A percentile compares a stretch with the other conserved stretches of the same genome.
phyloP scores from a whole-genome alignment of 257 asterid species.

The Gentiana dahurica region DNA sequence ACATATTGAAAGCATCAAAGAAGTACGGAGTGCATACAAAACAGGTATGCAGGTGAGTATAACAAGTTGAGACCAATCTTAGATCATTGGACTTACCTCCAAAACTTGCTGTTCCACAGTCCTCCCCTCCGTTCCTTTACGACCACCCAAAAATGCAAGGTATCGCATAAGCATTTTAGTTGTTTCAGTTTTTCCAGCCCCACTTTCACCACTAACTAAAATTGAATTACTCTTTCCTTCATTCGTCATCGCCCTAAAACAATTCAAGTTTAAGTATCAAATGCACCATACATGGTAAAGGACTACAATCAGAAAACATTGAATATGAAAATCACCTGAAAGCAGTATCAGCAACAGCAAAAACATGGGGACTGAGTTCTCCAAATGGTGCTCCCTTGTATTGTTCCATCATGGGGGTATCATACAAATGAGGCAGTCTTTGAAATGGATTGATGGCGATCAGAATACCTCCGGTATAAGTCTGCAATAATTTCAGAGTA shows the following conservation, averaged over 20 bases:
- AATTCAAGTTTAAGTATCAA: constrained; percentile 22
- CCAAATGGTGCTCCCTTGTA: constrained; percentile 94
- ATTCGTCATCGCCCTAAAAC: constrained; percentile 62
- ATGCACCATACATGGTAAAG: constrained; percentile 11
- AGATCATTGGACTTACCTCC: constrained; percentile 48
- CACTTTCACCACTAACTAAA: constrained; percentile 98
- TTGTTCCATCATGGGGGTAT: constrained; percentile 84
- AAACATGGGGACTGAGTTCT: constrained; percentile 91
- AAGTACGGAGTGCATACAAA: not conserved
- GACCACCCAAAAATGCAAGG: constrained; percentile 96
- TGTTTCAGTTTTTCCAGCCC: constrained; percentile 99
- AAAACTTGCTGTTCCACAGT: constrained; percentile 98
- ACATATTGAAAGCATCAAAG: not conserved
- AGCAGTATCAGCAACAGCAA: constrained; percentile 93
- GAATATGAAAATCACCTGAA: constrained; percentile 43
- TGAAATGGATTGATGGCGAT: constrained; percentile 98
- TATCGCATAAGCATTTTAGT: constrained; percentile 98
- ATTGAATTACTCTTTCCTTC: constrained; percentile 93
- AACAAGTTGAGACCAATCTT: not conserved
- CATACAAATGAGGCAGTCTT: constrained; percentile 88
- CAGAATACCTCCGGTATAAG: constrained; percentile 97
- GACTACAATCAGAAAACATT: constrained; percentile 3
- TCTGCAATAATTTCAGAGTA: constrained; percentile 46
- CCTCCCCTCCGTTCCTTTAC: constrained; percentile 87
- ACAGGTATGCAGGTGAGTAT: not conserved